phyloP scores from a whole-genome alignment of 768 basidiomycete species.

The Termitomyces sp. region DNA sequence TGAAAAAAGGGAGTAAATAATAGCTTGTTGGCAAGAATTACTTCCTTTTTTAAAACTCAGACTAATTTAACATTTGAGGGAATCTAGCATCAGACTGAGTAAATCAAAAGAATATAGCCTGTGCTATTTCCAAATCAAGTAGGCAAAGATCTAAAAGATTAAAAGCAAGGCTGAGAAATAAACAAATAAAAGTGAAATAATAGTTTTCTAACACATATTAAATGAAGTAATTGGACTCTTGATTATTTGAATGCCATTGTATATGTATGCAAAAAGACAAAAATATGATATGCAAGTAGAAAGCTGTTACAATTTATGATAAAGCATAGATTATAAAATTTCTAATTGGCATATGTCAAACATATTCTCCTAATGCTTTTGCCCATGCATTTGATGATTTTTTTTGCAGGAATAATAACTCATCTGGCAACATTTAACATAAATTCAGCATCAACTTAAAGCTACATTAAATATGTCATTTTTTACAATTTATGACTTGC shows the following conservation, averaged over 20 bases:
- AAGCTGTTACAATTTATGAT: neutral
- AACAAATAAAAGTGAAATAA: too few species aligned
- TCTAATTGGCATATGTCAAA: constrained; percentile 16
- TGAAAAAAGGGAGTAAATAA: too few species aligned
- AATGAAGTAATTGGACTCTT: neutral
- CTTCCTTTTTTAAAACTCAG: too few species aligned
- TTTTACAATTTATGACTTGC: neutral
- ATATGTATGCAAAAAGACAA: neutral
- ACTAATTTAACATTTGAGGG: too few species aligned
- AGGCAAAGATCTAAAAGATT: too few species aligned
- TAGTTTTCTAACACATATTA: too few species aligned
- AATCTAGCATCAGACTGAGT: too few species aligned
- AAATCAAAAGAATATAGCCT: too few species aligned
- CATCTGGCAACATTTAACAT: constrained; percentile 57
- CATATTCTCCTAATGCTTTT: constrained; percentile 47
- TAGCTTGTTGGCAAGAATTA: too few species aligned
- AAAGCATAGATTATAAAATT: neutral
- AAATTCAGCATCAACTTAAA: constrained; percentile 62
- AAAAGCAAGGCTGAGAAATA: too few species aligned
- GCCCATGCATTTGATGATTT: constrained; percentile 62
- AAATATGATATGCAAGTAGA: neutral
- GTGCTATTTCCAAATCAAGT: too few species aligned
- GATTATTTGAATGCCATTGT: neutral
- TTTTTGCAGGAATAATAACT: constrained; percentile 63
- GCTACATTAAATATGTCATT: constrained; percentile 7